Percentiles rank a stretch among this genome's conserved stretches.
Conservation (phyloP, 495 filamentous ascomycete genomes). For the Penicillium robsamsonii region DNA sequence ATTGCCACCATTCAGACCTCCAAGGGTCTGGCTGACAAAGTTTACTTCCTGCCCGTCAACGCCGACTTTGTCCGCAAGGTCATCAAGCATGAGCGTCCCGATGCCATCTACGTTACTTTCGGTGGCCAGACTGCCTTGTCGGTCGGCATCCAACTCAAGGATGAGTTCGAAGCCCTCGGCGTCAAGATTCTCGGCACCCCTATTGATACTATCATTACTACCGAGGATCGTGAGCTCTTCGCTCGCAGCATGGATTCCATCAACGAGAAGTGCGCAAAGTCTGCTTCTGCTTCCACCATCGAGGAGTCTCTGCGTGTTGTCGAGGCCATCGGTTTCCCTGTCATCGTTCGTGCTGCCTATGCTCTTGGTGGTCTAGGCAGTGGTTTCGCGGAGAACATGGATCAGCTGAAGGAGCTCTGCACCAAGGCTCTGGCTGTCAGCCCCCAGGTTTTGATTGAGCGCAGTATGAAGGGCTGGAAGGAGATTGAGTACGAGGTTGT, state of each 20-base stretch:
- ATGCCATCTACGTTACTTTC: conserved; percentile 97
- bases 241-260: conserved; percentile 98
- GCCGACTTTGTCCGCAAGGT: conserved; percentile 95
- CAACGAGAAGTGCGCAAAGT: conserved; percentile 96
- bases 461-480: conserved; percentile 99
- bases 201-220: conserved; percentile 97
- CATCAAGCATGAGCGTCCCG: conserved; percentile 89
- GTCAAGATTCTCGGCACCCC: conserved; percentile 94
- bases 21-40: conserved; percentile 92
- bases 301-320: conserved; percentile 84
- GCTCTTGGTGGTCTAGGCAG: conserved; percentile 93
- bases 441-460: conserved; percentile 93
- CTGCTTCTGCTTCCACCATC: conserved; percentile 80
- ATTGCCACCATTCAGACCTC: conserved; percentile 99
- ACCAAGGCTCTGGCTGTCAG: conserved; percentile 91
- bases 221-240: conserved; percentile 95
- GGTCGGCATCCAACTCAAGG: conserved; percentile 93
- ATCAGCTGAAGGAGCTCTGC: conserved; percentile 87
- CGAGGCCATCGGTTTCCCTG: conserved; percentile 87
- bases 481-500: conserved; percentile 99
- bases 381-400: conserved; percentile 89
- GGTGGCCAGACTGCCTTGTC: conserved; percentile 94
- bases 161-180: conserved; percentile 87
- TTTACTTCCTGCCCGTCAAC: conserved; percentile 97
- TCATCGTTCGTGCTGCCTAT: conserved; percentile 96